Conservation (phyloP, 345 rosid species). For the Litchi chinensis region DNA sequence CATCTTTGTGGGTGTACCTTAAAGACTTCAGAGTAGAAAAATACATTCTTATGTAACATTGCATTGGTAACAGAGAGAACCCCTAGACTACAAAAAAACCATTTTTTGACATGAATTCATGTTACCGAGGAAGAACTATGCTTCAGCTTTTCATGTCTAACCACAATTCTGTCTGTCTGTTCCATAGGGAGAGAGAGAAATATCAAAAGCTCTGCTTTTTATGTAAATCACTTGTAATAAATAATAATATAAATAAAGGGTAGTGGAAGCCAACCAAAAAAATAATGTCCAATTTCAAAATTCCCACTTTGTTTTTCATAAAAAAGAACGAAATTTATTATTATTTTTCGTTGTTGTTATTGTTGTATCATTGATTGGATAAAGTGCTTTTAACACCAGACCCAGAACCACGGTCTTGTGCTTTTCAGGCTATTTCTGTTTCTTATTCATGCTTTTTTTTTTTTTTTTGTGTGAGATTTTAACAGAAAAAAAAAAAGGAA, state of each 20-base stretch:
- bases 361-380: not conserved
- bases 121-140: not conserved
- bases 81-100: not conserved
- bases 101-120: conserved; percentile 12
- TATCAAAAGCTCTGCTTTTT: conserved; percentile 28
- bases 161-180: not conserved
- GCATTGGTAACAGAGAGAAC: not conserved
- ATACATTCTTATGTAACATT: not conserved
- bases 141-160: conserved; percentile 7
- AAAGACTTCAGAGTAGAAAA: no score
- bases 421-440: conserved; percentile 16
- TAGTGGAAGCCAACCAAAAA: not conserved
- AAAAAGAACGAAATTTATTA: no score
- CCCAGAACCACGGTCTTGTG: not conserved
- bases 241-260: conserved; percentile 1
- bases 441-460: not conserved
- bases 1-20: no score
- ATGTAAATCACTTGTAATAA: conserved; percentile 11
- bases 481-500: no score
- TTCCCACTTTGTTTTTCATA: no score
- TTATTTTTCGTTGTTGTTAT: not conserved
- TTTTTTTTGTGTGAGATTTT: no score
- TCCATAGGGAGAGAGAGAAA: not conserved
- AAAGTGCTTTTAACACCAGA: not conserved
- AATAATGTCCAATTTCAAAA: not conserved